These are phyloP conservation scores for Leishmania arabica DNA, from an alignment of 208 protist genomes.

Conservation along the genomic window DNA sequence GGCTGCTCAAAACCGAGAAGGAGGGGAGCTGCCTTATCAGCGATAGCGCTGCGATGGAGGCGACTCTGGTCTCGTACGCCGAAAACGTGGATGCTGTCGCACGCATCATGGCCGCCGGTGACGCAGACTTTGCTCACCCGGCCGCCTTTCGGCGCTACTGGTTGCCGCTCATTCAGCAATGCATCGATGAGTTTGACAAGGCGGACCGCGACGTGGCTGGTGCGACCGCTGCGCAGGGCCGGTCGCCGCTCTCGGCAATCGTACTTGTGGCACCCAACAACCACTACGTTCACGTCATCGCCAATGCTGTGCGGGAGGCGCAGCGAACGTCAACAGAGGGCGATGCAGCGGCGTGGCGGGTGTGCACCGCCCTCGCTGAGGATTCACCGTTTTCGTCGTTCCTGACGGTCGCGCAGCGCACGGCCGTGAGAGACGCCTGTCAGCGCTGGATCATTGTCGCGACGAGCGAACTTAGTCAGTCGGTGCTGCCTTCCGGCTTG, in stretches of 20 bases:
- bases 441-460: slow-evolving; percentile 57
- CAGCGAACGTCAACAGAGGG: slow-evolving; percentile 3
- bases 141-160: slow-evolving; percentile 59
- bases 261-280: slow-evolving; percentile 37
- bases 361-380: slow-evolving; percentile 34
- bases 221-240: slow-evolving; percentile 6
- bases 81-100: slow-evolving; percentile 83
- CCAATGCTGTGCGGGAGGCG: slow-evolving; percentile 13
- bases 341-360: not conserved
- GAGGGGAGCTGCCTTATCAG: slow-evolving; percentile 63
- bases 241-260: slow-evolving; percentile 17
- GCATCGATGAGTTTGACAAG: slow-evolving; percentile 57
- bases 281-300: slow-evolving; percentile 30
- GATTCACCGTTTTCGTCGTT: slow-evolving; percentile 26
- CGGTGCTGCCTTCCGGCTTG: slow-evolving; percentile 58
- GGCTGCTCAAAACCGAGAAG: slow-evolving; percentile 72
- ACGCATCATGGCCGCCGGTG: slow-evolving; percentile 60
- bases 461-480: slow-evolving; percentile 67
- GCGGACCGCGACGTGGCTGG: slow-evolving; percentile 37
- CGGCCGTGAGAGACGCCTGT: slow-evolving; percentile 2
- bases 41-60: slow-evolving; percentile 26
- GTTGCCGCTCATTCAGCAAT: slow-evolving; percentile 53
- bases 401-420: slow-evolving; percentile 31
- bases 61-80: slow-evolving; percentile 56
- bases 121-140: slow-evolving; percentile 67